These are phyloP conservation scores for Gnaphalium uliginosum DNA, from an alignment of 129 eudicot genomes.

Conservation along the genomic window DNA sequence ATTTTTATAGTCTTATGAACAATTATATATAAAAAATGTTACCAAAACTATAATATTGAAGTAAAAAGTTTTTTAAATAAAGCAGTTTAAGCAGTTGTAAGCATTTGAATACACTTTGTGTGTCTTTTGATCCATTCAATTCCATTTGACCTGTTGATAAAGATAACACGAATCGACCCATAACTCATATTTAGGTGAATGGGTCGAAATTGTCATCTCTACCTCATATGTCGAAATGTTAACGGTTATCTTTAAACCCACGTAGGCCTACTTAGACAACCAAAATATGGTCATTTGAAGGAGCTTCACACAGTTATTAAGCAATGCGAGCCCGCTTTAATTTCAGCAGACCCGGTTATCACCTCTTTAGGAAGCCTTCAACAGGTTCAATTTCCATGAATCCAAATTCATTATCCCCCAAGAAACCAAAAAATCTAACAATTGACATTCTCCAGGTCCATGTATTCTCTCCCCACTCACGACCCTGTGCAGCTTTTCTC, in stretches of 20 bases:
- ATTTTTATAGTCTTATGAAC: neutral
- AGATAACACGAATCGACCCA: neutral
- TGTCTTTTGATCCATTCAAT: neutral
- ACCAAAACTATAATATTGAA: neutral
- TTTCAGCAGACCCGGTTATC: slow-evolving; percentile 65
- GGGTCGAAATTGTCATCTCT: slow-evolving; percentile 1
- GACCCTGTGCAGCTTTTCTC: slow-evolving; percentile 89
- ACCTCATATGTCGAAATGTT: slow-evolving; percentile 1
- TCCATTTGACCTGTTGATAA: neutral
- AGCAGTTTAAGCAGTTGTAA: neutral
- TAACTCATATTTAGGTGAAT: neutral
- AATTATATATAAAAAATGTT: neutral
- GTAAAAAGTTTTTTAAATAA: neutral
- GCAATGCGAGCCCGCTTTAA: slow-evolving; percentile 74
- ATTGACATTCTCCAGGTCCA: slow-evolving; percentile 60
- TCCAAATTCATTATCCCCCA: slow-evolving; percentile 1
- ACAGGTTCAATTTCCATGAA: slow-evolving; percentile 56
- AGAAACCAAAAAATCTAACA: neutral
- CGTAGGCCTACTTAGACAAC: slow-evolving; percentile 81
- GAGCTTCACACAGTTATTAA: slow-evolving; percentile 86
- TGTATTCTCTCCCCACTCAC: slow-evolving; percentile 65
- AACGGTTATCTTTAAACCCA: slow-evolving; percentile 11
- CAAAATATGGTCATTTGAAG: slow-evolving; percentile 84
- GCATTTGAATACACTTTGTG: neutral
- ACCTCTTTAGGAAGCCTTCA: slow-evolving; percentile 75